Percentiles rank a stretch among this genome's conserved stretches.
These are phyloP conservation scores for Jamesozyma jinghongensis DNA, from an alignment of 805 yeast species.

Conservation along the genomic window DNA sequence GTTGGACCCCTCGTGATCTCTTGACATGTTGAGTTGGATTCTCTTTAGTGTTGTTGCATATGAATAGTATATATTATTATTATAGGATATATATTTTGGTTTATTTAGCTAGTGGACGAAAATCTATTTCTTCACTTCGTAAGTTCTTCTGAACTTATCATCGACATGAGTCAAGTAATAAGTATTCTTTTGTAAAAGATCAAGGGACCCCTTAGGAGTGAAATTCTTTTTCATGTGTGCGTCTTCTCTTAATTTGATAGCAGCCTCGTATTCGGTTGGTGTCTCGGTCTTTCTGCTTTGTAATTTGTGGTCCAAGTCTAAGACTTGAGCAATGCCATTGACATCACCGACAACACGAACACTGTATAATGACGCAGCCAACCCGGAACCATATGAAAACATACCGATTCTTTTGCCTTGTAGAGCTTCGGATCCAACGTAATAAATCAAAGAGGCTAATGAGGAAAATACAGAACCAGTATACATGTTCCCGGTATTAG, in stretches of 20 bases:
- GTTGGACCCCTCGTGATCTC: too few species aligned
- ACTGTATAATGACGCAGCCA: slow-evolving; percentile 84
- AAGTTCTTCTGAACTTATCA: slow-evolving; percentile 80
- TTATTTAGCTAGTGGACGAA: too few species aligned
- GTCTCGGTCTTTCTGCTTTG: slow-evolving; percentile 50
- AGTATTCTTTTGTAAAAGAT: slow-evolving; percentile 60
- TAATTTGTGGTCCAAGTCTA: slow-evolving; percentile 62
- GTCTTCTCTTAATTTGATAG: slow-evolving; percentile 77
- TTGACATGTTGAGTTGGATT: too few species aligned
- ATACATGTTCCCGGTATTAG: slow-evolving; percentile 97
- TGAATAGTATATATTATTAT: too few species aligned
- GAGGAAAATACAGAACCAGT: slow-evolving; percentile 90
- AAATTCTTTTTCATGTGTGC: slow-evolving; percentile 75
- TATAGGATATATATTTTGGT: too few species aligned
- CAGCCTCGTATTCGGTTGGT: slow-evolving; percentile 76
- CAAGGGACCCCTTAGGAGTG: slow-evolving; percentile 73
- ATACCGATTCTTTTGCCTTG: slow-evolving; percentile 81
- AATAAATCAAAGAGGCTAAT: slow-evolving; percentile 69
- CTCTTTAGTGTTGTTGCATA: too few species aligned
- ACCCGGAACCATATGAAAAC: slow-evolving; percentile 97
- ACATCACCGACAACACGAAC: slow-evolving; percentile 76
- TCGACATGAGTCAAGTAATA: slow-evolving; percentile 79
- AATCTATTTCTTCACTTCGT: slow-evolving; percentile 54
- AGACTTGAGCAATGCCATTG: slow-evolving; percentile 48
- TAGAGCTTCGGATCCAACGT: slow-evolving; percentile 62